phyloP scores from a whole-genome alignment of 2,329 filamentous ascomycete species.

The Thielaviopsis ethacetica region DNA sequence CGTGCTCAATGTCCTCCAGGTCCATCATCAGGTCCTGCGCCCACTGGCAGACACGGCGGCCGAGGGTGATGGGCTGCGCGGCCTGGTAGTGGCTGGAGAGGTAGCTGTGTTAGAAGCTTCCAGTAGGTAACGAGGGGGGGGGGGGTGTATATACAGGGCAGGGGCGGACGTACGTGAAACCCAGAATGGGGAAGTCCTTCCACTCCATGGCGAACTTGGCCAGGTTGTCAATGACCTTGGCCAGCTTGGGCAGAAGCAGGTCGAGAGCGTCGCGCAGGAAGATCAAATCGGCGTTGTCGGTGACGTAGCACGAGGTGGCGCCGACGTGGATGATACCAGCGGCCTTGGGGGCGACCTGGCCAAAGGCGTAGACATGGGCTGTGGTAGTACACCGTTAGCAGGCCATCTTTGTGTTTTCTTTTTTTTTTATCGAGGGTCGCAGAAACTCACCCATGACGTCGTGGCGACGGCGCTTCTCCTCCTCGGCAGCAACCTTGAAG shows the following conservation, averaged over 20 bases:
- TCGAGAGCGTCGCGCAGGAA: conserved; percentile 48
- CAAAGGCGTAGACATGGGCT: conserved; percentile 56
- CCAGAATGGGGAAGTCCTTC: conserved; percentile 31
- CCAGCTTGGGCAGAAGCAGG: conserved; percentile 60
- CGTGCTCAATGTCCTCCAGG: conserved; percentile 54
- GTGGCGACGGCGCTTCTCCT: conserved; percentile 58
- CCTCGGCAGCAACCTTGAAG: conserved; percentile 56
- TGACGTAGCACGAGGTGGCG: conserved; percentile 44
- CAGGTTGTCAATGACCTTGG: conserved; percentile 62
- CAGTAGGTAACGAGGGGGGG: too few species aligned
- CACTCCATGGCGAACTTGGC: conserved; percentile 54
- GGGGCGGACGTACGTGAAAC: conserved; percentile 10
- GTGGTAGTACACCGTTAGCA: conserved; percentile 29
- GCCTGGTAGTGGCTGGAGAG: conserved; percentile 54
- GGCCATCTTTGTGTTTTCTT: conserved; percentile 16
- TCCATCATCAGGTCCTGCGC: conserved; percentile 43
- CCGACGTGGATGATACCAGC: conserved; percentile 73
- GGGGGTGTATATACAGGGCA: too few species aligned
- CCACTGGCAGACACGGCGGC: conserved; percentile 56
- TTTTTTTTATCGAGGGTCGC: not conserved
- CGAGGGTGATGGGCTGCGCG: conserved; percentile 37
- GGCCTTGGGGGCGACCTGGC: conserved; percentile 54
- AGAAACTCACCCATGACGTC: conserved; percentile 14
- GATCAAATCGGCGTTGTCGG: conserved; percentile 65
- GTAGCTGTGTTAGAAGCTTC: not conserved